Percentiles rank a stretch among this genome's conserved stretches.
Conservation (phyloP, 345 rosid genomes). For the Microcos paniculata region DNA sequence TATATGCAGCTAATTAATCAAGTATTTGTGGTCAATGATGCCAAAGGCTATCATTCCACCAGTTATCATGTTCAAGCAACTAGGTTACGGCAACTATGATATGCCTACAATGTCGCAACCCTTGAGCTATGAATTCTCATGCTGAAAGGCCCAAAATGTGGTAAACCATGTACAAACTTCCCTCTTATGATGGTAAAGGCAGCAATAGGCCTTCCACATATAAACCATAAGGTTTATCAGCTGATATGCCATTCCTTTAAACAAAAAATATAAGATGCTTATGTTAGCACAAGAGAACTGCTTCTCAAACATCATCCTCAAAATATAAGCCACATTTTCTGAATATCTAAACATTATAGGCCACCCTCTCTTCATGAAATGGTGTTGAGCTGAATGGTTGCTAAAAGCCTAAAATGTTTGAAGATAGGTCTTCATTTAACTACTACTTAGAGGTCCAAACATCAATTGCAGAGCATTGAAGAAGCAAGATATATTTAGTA, state of each 20-base stretch:
- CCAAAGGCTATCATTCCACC: background rate
- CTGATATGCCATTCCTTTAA: background rate
- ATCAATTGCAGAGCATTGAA: conserved; percentile 6
- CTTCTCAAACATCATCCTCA: background rate
- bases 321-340: background rate
- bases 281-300: background rate
- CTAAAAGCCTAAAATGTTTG: background rate
- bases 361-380: background rate
- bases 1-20: background rate
- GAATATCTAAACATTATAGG: background rate
- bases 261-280: too few relatives aligned
- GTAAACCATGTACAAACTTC: background rate
- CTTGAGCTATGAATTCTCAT: background rate
- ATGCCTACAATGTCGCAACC: background rate
- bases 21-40: background rate
- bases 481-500: background rate
- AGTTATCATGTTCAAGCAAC: background rate
- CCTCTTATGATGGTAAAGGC: background rate
- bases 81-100: background rate
- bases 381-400: background rate
- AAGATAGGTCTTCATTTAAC: conserved; percentile 3
- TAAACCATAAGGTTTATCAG: background rate
- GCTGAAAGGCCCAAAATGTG: background rate
- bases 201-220: background rate
- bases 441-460: background rate